phyloP scores from a whole-genome alignment of 2,329 filamentous ascomycete species.

The Paecilomyces sp. region DNA sequence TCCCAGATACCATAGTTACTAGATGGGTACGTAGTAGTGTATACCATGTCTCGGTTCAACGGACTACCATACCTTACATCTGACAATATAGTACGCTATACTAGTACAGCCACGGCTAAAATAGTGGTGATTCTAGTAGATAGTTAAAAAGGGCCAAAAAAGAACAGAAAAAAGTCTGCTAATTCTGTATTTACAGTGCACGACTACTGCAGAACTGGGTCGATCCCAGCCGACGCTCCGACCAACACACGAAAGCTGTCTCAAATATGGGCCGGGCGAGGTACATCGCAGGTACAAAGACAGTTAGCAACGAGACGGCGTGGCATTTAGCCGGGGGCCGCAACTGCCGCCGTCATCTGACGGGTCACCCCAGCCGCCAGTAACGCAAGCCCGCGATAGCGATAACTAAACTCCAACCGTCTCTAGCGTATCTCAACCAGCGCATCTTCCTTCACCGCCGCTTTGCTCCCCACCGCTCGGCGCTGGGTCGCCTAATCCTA shows the following conservation, averaged over 20 bases:
- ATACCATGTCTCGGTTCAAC: background rate
- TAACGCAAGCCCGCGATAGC: slow-evolving; percentile 3
- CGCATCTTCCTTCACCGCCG: slow-evolving; percentile 32
- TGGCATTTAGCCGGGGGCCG: slow-evolving; percentile 3
- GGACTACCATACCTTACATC: background rate
- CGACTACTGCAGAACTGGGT: background rate
- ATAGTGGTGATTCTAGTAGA: too few species aligned
- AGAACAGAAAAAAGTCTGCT: too few species aligned
- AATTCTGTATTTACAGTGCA: background rate
- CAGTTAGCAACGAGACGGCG: background rate
- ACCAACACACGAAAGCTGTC: background rate
- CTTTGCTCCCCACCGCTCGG: slow-evolving; percentile 37
- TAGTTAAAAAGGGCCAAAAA: too few species aligned
- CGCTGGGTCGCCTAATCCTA: slow-evolving; percentile 22
- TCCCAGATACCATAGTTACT: background rate
- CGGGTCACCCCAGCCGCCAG: slow-evolving; percentile 5
- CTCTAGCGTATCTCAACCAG: slow-evolving; percentile 30
- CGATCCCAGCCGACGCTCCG: background rate
- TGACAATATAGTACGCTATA: background rate
- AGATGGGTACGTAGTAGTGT: too few species aligned
- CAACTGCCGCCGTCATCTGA: background rate
- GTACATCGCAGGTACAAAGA: background rate
- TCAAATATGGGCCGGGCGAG: background rate
- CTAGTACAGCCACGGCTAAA: too few species aligned
- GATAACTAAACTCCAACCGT: slow-evolving; percentile 23